These are phyloP conservation scores for Solanum rostratum DNA, from an alignment of 257 asterid genomes.

Conservation along the genomic window DNA sequence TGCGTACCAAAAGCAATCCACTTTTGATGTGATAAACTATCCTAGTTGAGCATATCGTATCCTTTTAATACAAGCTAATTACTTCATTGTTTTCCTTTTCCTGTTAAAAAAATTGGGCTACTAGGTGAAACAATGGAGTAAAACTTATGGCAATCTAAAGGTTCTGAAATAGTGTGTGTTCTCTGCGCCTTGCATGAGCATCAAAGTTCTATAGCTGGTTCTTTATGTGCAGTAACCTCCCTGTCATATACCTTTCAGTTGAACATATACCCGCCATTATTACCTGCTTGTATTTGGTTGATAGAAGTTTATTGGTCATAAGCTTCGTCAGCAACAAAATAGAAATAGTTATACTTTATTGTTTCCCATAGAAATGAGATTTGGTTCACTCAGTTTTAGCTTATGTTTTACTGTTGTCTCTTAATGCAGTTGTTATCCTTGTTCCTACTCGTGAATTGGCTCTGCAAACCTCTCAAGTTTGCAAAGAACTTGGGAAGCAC, in stretches of 20 bases:
- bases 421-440: slow-evolving; percentile 60
- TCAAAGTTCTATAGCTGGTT: not conserved
- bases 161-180: not conserved
- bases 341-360: not conserved
- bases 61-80: not conserved
- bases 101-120: not conserved
- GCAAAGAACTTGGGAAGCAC: slow-evolving; percentile 87
- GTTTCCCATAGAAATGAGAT: not conserved
- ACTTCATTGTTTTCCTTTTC: not conserved
- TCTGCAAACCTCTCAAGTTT: slow-evolving; percentile 87
- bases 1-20: not conserved
- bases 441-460: slow-evolving; percentile 85
- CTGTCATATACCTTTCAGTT: not conserved
- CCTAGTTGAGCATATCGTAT: not conserved
- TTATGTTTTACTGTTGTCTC: not conserved
- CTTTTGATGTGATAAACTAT: not conserved
- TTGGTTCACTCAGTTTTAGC: not conserved
- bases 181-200: not conserved
- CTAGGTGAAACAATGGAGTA: not conserved
- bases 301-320: not conserved
- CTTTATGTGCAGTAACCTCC: not conserved
- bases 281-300: not conserved
- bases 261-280: not conserved
- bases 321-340: not conserved
- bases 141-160: not conserved